Conservation (phyloP, 495 filamentous ascomycete genomes). For the Penicillium antarcticum region DNA sequence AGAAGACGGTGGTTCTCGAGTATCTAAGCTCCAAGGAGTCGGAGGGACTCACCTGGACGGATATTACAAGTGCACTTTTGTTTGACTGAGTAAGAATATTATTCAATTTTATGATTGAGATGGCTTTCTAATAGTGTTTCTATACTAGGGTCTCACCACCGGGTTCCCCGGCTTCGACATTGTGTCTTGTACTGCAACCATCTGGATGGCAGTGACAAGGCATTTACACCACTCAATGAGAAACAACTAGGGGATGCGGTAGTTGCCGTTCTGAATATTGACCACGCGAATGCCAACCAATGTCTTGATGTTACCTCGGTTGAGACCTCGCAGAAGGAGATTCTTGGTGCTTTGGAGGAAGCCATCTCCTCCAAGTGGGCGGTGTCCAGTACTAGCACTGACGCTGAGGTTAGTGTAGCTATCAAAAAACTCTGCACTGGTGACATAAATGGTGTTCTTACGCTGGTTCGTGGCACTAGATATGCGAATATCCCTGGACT, state of each 20-base stretch:
- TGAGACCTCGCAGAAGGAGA: slow-evolving; percentile 41
- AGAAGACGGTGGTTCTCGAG: slow-evolving; percentile 42
- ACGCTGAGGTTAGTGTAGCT: slow-evolving; percentile 22
- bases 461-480: slow-evolving; percentile 24
- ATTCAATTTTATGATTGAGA: not conserved
- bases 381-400: slow-evolving; percentile 26
- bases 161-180: slow-evolving; percentile 47
- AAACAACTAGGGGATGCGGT: slow-evolving; percentile 36
- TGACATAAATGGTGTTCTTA: slow-evolving; percentile 31
- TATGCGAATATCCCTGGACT: slow-evolving; percentile 24
- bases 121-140: not conserved
- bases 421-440: slow-evolving; percentile 29
- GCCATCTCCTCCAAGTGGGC: slow-evolving; percentile 38
- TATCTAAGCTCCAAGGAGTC: slow-evolving; percentile 43
- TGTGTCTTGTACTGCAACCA: slow-evolving; percentile 35
- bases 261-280: slow-evolving; percentile 32
- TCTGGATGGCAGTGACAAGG: slow-evolving; percentile 42
- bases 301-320: slow-evolving; percentile 47
- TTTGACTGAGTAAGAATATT: slow-evolving; percentile 44
- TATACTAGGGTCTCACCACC: slow-evolving; percentile 26
- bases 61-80: slow-evolving; percentile 33
- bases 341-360: slow-evolving; percentile 43
- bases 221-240: slow-evolving; percentile 38
- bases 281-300: slow-evolving; percentile 41
- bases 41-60: no score